Evolutionary conservation across 139 green algal species (phyloP).

Genomic region (Pseudopediastrum boryanum): DNA sequence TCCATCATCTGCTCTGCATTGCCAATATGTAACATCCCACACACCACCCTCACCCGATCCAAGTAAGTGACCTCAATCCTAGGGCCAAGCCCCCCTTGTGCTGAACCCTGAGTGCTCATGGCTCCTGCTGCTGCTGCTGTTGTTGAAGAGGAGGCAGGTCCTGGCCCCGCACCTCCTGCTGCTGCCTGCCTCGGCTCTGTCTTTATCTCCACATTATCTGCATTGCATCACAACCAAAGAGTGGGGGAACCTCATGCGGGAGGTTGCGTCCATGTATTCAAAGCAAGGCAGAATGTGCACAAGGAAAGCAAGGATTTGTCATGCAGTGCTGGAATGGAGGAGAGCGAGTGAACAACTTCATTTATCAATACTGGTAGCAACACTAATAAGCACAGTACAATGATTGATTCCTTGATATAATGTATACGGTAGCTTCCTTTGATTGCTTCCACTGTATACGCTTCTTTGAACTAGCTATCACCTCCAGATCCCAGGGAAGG

Average conservation of each 20-base stretch:
- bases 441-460: no score
- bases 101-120: neutral
- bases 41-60: slow-evolving; percentile 9
- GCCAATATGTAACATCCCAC: neutral
- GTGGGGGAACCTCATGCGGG: neutral
- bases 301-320: no score
- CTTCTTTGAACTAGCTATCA: no score
- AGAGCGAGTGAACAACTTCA: no score
- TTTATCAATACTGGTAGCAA: no score
- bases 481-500: no score
- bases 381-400: no score
- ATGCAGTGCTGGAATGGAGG: no score
- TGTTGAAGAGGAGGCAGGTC: neutral
- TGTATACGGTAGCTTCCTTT: no score
- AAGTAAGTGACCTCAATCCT: slow-evolving; percentile 9
- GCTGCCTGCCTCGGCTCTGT: neutral
- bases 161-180: neutral
- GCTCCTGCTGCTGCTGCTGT: neutral
- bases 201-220: neutral
- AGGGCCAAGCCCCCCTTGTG: neutral
- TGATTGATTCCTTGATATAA: no score
- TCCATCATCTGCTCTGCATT: neutral
- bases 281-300: no score
- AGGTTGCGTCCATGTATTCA: no score
- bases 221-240: neutral